Evolutionary conservation across 2,329 filamentous ascomycete species (phyloP), one percentile per base, ranked within the genome.

Genomic region (Dryadomyces quercus-mongolicae): DNA sequence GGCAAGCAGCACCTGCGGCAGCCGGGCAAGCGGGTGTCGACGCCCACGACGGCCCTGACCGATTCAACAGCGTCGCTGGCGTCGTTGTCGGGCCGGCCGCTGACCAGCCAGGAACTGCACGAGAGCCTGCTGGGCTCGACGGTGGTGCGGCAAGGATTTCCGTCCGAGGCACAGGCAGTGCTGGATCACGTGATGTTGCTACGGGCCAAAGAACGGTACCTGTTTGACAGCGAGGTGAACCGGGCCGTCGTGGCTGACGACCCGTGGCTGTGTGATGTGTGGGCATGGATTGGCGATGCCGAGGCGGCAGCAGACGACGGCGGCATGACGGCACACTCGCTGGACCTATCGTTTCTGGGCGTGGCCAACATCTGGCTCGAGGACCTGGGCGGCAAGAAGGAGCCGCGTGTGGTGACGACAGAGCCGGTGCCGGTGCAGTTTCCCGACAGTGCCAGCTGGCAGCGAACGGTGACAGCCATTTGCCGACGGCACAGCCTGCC

Each of bases 261-360:
- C 62, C 80, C 78, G 34, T 88, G 86, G 80, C 71, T 92, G n/a
- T 77, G 82, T 55, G 84, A 86, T 54, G 71, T 87, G n/a, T 94
- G 88, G 88, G 78, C 81, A 49, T 88, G 86, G 75, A 74, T 91
- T 49, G 75, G 78, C 56, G 50, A 78, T 57, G 82, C 82, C 1
- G 81, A 87, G 60, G 73, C 77, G 25, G 80, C 82, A 34, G 81
- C 84, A 2, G 72, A 76, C 40, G 76, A 84, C 58, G 78, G 81
- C 49, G 84, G 82, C n/a, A 86, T 93, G 85, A 71, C 85, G 25
- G 73, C 81, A 8, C 74, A 79, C 13, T 77, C 76, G 2, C 70
- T 90, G 4, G 87, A 93, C 61, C 69, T 92, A 20, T 85, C 84
- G 62, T 93, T 86, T 62, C 72, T 92, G 56, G 88, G 88, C 1